Evolutionary conservation across 257 asterid species (phyloP).

Genomic region (Nicotiana benthamiana): DNA sequence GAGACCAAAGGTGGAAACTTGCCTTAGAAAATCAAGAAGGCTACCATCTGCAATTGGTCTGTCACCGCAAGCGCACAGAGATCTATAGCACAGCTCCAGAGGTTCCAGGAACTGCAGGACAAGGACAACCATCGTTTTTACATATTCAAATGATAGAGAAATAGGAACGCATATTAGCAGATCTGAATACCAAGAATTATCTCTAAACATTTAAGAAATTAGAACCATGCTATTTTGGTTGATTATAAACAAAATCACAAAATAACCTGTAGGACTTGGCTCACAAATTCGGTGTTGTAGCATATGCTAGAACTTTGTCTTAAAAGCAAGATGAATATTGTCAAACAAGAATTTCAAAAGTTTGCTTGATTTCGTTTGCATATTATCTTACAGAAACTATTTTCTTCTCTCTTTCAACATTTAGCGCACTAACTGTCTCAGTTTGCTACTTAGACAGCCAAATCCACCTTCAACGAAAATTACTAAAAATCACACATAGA

Average conservation of each 20-base stretch:
- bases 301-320: background rate
- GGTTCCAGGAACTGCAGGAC: slow-evolving; percentile 73
- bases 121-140: background rate
- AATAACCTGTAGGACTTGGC: background rate
- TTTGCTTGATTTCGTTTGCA: background rate
- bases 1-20: slow-evolving; percentile 92
- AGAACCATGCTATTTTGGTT: background rate
- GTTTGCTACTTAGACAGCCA: background rate
- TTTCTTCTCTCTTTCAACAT: background rate
- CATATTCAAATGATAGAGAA: background rate
- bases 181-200: background rate
- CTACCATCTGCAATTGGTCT: slow-evolving; percentile 87
- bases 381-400: background rate
- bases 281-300: background rate
- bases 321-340: background rate
- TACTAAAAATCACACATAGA: background rate
- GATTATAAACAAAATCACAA: background rate
- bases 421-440: background rate
- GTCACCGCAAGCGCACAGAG: slow-evolving; percentile 84
- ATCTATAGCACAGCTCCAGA: slow-evolving; percentile 88
- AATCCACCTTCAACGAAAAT: background rate
- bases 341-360: background rate
- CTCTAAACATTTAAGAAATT: background rate
- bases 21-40: slow-evolving; percentile 91
- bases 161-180: background rate